Percentiles rank a stretch among this genome's conserved stretches.
phyloP scores from a whole-genome alignment of 306 rosid species.

The Prunus salicina region DNA sequence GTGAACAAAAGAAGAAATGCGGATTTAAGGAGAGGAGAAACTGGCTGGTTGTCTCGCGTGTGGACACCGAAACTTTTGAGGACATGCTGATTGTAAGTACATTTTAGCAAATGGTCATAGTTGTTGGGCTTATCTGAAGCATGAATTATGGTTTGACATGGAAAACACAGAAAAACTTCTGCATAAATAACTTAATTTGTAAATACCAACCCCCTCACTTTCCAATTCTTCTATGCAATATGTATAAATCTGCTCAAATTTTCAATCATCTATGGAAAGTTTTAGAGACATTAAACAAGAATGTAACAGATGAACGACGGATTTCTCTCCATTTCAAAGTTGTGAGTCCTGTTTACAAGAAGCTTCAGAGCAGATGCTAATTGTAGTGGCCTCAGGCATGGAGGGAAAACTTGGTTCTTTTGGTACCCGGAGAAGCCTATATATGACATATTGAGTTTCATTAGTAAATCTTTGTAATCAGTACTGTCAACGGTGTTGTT shows the following conservation, averaged over 20 bases:
- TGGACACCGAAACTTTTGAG: conserved; percentile 62
- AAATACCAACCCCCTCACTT: neutral
- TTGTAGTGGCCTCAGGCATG: neutral
- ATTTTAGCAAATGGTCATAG: conserved; percentile 17
- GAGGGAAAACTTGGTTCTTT: conserved; percentile 25
- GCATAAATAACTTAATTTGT: neutral
- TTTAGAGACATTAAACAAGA: neutral
- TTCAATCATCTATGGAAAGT: neutral
- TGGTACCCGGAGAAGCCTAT: conserved; percentile 15
- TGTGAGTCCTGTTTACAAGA: neutral
- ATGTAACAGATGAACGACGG: neutral
- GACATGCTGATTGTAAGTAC: conserved; percentile 41
- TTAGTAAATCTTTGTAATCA: neutral
- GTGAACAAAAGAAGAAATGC: conserved; percentile 38
- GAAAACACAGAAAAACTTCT: neutral
- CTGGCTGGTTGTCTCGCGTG: conserved; percentile 53
- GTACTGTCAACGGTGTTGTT: neutral
- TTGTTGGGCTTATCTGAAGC: conserved; percentile 2
- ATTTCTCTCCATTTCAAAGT: neutral
- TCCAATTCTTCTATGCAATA: neutral
- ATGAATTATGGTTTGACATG: conserved; percentile 6
- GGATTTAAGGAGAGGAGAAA: conserved; percentile 44
- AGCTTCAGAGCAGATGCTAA: neutral
- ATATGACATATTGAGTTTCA: conserved; percentile 8
- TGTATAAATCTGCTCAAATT: neutral